phyloP scores from a whole-genome alignment of 2,329 filamentous ascomycete genomes.

The Akanthomyces uredinophilus region DNA sequence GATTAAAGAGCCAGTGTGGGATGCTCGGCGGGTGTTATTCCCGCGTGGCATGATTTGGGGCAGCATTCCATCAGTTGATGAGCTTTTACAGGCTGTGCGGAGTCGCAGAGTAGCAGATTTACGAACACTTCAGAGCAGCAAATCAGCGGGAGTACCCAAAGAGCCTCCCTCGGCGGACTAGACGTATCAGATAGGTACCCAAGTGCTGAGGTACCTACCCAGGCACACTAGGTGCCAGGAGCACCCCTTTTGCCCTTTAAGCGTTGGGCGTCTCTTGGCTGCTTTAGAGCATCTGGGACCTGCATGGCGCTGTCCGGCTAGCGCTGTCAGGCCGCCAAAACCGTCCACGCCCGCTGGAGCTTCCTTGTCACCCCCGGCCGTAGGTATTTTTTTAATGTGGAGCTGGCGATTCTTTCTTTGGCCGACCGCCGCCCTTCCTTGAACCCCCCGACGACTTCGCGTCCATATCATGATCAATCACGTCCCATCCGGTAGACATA shows the following conservation, averaged over 20 bases:
- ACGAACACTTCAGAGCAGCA: too few relatives aligned
- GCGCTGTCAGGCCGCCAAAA: neutral
- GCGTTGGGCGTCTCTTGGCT: neutral
- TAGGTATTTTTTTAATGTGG: conserved; percentile 2
- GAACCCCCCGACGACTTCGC: neutral
- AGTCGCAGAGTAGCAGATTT: too few relatives aligned
- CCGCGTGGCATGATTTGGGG: too few relatives aligned
- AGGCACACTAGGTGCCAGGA: too few relatives aligned
- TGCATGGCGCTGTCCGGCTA: neutral
- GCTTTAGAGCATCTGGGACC: conserved; percentile 5
- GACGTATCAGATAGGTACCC: too few relatives aligned
- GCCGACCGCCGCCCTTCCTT: conserved; percentile 9
- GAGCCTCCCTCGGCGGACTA: neutral
- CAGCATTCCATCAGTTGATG: neutral
- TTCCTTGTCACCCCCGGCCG: neutral
- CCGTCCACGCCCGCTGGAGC: neutral
- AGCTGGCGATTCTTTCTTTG: neutral
- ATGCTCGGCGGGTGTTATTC: neutral
- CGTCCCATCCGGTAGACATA: conserved; percentile 11
- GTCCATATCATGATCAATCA: conserved; percentile 13
- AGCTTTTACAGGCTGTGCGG: too few relatives aligned
- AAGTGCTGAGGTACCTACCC: too few relatives aligned
- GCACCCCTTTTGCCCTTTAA: neutral
- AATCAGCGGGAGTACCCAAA: too few relatives aligned
- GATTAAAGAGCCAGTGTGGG: conserved; percentile 3